Base-by-base conservation (phyloP, 495 filamentous ascomycete species). In the Xylaria longipes region DNA sequence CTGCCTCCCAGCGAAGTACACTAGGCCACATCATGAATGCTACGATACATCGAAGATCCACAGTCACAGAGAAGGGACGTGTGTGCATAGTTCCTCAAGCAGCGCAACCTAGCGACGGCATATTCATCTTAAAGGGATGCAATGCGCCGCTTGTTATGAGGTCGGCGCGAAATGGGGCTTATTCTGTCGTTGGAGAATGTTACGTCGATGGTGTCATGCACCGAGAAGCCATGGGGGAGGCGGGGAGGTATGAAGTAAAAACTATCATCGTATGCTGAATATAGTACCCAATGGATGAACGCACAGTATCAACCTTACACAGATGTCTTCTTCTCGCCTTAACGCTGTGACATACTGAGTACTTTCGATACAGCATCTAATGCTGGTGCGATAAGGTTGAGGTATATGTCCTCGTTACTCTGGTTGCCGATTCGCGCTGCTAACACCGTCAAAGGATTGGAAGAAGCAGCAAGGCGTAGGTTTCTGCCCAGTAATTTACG, bases 191-290 rank as follows among this genome's bases (percentile, higher is more conserved):
- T 11, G 33, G 58, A 2, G 58, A 63, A 11, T 63, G 58, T 27
- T 41, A 39, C 27, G 58, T 63, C 2, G 33, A 63, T 39, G 58
- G 58, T 27, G 58, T 41, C 33, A 63, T 63, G 58, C 17, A 43
- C 33, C 33, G 58, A n/a, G 58, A 41, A n/a, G 58, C 58, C 9
- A 63, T 63, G 33, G 8, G 39, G 58, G 58, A 39, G 39, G 58
- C 31, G 27, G 58, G 58, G 6, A 63, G 39, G n/a, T 41, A 39
- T 22, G 9, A 63, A 22, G 9, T 12, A 31, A 4, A 31, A 6
- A 56, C 22, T 27, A 15, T 56, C 31, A 20, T 56, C 14, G 3
- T 56, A 31, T 56, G 52, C 52, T 56, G 17, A 56, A 27, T 56
- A 3, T 31, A 20, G 31, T 29, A 31, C 14, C 7, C 22, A 56